These are phyloP conservation scores for Moricandia arvensis DNA, from an alignment of 345 rosid species.

Conservation along the genomic window DNA sequence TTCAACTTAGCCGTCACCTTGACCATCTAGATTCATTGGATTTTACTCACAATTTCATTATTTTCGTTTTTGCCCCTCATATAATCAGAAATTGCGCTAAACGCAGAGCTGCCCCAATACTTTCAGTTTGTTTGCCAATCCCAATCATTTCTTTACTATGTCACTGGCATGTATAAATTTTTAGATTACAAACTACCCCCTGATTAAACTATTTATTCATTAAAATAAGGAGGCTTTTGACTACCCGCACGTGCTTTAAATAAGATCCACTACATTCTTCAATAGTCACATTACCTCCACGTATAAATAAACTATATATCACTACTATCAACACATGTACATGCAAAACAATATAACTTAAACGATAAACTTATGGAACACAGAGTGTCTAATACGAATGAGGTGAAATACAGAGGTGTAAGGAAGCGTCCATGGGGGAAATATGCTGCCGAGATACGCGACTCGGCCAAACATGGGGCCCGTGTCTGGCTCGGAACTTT, in stretches of 20 bases:
- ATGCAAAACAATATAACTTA: conserved; percentile 16
- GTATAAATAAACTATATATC: conserved; percentile 27
- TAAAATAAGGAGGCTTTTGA: conserved; percentile 31
- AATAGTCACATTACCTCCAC: conserved; percentile 16
- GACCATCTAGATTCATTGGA: conserved; percentile 39
- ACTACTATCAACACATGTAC: conserved; percentile 13
- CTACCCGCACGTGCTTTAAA: conserved; percentile 26
- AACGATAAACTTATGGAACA: too few relatives aligned
- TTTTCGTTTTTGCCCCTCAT: conserved; percentile 1
- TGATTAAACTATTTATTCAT: not conserved
- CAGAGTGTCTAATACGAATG: too few relatives aligned
- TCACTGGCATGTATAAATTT: not conserved
- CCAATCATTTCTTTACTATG: not conserved
- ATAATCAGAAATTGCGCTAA: not conserved
- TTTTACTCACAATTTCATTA: not conserved
- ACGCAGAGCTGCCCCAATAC: not conserved
- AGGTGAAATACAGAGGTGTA: too few relatives aligned
- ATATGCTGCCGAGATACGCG: too few relatives aligned
- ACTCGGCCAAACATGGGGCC: too few relatives aligned
- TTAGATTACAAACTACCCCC: not conserved
- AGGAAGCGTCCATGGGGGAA: too few relatives aligned
- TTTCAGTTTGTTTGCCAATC: not conserved
- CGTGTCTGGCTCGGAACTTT: too few relatives aligned
- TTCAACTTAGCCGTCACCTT: conserved; percentile 37
- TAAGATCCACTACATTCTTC: conserved; percentile 29